Percentiles rank a stretch among this genome's conserved stretches.
These are phyloP conservation scores for Pneumocystis wakefieldiae DNA, from an alignment of 1,139 yeast genomes.

Conservation along the genomic window DNA sequence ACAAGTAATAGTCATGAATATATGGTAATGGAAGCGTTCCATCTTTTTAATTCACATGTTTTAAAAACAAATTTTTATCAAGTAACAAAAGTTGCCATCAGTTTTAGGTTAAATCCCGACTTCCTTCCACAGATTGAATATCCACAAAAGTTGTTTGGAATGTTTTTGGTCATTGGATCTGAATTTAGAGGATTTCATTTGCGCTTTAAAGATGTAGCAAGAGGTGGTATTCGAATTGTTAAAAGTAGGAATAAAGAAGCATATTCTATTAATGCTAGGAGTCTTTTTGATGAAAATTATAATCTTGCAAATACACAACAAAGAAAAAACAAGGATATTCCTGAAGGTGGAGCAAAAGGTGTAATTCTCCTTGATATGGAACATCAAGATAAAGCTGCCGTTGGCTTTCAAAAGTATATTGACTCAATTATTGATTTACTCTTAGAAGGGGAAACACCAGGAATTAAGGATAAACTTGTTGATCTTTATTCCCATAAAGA, in stretches of 20 bases:
- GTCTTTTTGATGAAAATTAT: conserved; percentile 89
- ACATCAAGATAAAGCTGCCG: conserved; percentile 69
- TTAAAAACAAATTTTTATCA: conserved; percentile 89
- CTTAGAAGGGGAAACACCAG: conserved; percentile 55
- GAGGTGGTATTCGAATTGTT: conserved; percentile 97
- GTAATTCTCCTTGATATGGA: conserved; percentile 67
- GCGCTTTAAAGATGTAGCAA: conserved; percentile 90
- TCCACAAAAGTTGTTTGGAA: conserved; percentile 84
- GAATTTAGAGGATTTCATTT: conserved; percentile 97
- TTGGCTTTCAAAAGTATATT: conserved; percentile 82
- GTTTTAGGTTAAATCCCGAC: conserved; percentile 77
- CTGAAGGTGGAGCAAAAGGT: conserved; percentile 98
- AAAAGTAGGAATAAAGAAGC: conserved; percentile 76
- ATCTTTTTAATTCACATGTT: conserved; percentile 69
- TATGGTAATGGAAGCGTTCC: conserved; percentile 66
- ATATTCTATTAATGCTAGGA: conserved; percentile 70
- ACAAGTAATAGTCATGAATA: conserved; percentile 71
- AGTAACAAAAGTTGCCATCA: conserved; percentile 86
- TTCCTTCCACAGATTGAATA: conserved; percentile 76
- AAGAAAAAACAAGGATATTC: conserved; percentile 92
- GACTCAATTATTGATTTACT: conserved; percentile 81
- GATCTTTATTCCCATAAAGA: conserved; percentile 75
- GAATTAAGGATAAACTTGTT: conserved; percentile 70
- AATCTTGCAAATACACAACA: conserved; percentile 94
- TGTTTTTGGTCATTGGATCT: conserved; percentile 90